Evolutionary conservation across 345 rosid genomes (phyloP).

Genomic region (Aurinia saxatilis): DNA sequence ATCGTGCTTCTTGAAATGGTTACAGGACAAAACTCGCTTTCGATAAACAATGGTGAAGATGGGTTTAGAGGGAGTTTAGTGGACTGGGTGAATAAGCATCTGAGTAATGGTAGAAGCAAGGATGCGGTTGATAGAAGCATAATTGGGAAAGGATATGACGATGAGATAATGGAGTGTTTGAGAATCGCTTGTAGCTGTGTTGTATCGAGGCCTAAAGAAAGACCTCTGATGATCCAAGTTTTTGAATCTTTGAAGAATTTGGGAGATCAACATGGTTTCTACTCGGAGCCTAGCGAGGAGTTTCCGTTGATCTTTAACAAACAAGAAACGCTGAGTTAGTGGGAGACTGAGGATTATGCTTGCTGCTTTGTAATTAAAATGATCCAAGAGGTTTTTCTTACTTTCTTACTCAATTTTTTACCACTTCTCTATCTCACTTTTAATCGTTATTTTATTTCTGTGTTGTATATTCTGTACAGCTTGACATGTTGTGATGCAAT

Average conservation of each 20-base stretch:
- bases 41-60: slow-evolving; percentile 30
- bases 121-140: slow-evolving; percentile 33
- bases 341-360: slow-evolving; percentile 16
- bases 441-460: no score
- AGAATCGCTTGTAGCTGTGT: slow-evolving; percentile 38
- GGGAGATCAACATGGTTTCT: slow-evolving; percentile 34
- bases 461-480: no score
- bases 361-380: not conserved
- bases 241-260: slow-evolving; percentile 36
- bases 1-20: slow-evolving; percentile 47
- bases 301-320: slow-evolving; percentile 33
- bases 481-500: no score
- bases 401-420: no score
- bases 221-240: slow-evolving; percentile 38
- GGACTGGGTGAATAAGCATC: slow-evolving; percentile 42
- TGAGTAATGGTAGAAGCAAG: slow-evolving; percentile 26
- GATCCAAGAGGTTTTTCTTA: not conserved
- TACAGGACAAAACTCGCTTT: slow-evolving; percentile 42
- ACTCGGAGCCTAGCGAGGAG: slow-evolving; percentile 30
- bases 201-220: slow-evolving; percentile 38
- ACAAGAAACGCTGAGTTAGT: slow-evolving; percentile 23
- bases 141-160: slow-evolving; percentile 34
- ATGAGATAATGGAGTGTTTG: slow-evolving; percentile 31
- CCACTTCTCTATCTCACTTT: no score
- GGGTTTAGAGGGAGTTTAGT: slow-evolving; percentile 54